Evolutionary conservation across 2,329 filamentous ascomycete genomes (phyloP).

Genomic region (Fusarium sambucinum): DNA sequence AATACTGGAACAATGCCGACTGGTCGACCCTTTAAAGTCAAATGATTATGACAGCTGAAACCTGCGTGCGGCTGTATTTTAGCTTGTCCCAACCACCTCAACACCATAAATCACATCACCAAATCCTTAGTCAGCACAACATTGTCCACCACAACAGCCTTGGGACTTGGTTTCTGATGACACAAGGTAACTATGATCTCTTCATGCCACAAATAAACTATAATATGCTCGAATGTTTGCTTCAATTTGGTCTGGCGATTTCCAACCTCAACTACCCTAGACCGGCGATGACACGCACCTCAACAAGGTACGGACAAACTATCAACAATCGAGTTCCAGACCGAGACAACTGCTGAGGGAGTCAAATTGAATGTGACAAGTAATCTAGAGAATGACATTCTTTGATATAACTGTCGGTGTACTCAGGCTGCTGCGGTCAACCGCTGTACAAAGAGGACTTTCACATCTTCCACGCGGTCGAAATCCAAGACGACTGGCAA

Average conservation of each 20-base stretch:
- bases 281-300: not conserved
- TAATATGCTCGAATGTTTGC: too few species aligned
- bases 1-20: slow-evolving; percentile 6
- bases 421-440: not conserved
- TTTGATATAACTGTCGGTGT: not conserved
- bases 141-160: not conserved
- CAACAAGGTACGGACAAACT: not conserved
- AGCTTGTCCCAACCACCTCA: not conserved
- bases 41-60: not conserved
- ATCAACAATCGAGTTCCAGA: not conserved
- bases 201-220: too few species aligned
- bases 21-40: not conserved
- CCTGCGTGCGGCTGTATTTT: slow-evolving; percentile 5
- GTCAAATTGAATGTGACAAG: not conserved
- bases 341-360: not conserved
- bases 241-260: not conserved
- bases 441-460: too few species aligned
- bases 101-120: not conserved
- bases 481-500: too few species aligned
- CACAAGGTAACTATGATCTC: too few species aligned
- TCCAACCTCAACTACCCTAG: not conserved
- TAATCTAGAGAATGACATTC: accelerated
- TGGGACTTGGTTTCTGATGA: too few species aligned
- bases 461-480: too few species aligned
- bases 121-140: not conserved